Conservation (phyloP, 2,329 filamentous ascomycete species). For the Pseudopithomyces chartarum region DNA sequence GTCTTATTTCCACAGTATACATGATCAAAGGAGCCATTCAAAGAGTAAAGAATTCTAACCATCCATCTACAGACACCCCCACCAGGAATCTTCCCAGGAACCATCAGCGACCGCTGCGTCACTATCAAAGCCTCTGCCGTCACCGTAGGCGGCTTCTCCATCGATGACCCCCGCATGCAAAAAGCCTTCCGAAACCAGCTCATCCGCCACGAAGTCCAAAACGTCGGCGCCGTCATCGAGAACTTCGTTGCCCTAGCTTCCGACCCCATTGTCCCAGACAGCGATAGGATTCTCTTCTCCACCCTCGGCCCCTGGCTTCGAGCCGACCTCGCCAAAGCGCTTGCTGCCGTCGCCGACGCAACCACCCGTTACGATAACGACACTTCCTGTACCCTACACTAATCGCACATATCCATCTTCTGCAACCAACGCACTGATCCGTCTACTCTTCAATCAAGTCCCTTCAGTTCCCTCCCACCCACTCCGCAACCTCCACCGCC, state of each 20-base stretch:
- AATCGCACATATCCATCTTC: no score
- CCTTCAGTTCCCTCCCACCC: neutral
- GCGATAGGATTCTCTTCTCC: slow-evolving; percentile 1
- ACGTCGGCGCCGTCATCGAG: neutral
- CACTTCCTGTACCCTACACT: no score
- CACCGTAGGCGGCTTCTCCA: slow-evolving; percentile 6
- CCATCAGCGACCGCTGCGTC: slow-evolving; percentile 1
- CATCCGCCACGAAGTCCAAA: slow-evolving; percentile 4
- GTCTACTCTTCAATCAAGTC: no score
- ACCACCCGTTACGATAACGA: neutral
- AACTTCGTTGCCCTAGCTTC: slow-evolving; percentile 5
- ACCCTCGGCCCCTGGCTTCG: slow-evolving; percentile 5
- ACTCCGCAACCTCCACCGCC: slow-evolving; percentile 1
- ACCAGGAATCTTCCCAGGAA: neutral
- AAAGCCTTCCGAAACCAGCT: slow-evolving; percentile 9
- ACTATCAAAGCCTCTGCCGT: slow-evolving; percentile 1
- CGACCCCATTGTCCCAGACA: neutral
- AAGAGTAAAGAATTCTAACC: neutral
- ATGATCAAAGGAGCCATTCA: neutral
- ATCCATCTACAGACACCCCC: neutral
- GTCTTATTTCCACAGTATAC: neutral
- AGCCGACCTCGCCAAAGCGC: neutral
- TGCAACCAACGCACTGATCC: no score
- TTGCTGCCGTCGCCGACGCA: neutral
- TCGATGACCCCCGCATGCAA: slow-evolving; percentile 6